Base-by-base conservation (phyloP, 2,329 filamentous ascomycete species). In the Penicillium janthinellum region DNA sequence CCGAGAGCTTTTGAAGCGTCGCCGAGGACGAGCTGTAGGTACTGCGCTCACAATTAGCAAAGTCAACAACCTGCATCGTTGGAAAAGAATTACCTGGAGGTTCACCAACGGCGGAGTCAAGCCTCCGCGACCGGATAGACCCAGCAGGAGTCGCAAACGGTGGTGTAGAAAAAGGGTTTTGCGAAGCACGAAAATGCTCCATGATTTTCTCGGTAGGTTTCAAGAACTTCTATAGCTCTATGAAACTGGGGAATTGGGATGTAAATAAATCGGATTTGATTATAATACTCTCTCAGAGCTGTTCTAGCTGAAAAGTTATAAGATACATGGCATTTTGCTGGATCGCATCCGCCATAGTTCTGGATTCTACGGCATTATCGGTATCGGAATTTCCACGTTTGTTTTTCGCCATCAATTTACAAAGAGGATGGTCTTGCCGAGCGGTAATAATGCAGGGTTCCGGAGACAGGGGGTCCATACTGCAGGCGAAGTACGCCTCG, bases 1-100 rank as follows among this genome's bases (percentile, higher is more conserved):
- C 17, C 61, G 45, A 3, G 61, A 63, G 31, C 61, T 63, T 45
- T 53, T 31, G 48, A 63, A 61, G 12, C 61, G 61, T 31, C 61
- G 52, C 11, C 61, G 58, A 22, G 55, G 41, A 35, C 55, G 45
- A 12, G 25, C 28, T 22, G 35, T 22, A 15, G 41, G 37, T 12
- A 22, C 54, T 55, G 15, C 12, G 8, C 15, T 15, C 10, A 17
- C 31, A 17, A 47, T 55, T 47, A 55, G 53, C 5, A 4, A 41
- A 17, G 11, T 31, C 22, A 31, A 1, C 25, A 53, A 41, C 7
- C 17, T 8, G 17, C 25, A 11, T 25, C 11, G 2, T 51, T 10
- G 2, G 47, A 39, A 14, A 31, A 7, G 25, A 39, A 37, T 12
- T 52, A 60, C 58, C 54, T 48, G 31, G 7, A 22, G 31, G n/a